Conservation (phyloP, 2,329 filamentous ascomycete genomes). For the Anthostomella pinea region DNA sequence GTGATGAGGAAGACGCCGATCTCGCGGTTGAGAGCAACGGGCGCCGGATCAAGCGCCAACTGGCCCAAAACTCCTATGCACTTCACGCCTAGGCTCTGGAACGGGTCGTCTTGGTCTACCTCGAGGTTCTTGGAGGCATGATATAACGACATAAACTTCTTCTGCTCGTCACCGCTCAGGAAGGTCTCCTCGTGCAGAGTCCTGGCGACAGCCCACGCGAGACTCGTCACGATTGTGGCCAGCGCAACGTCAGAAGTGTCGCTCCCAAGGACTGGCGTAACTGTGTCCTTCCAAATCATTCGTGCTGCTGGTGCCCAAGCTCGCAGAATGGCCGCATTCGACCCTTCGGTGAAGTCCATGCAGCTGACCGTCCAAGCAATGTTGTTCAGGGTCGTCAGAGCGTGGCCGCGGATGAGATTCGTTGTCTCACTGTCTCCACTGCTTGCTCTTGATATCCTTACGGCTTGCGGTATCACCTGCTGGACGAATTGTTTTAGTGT, state of each 20-base stretch:
- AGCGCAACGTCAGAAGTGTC: slow-evolving; percentile 61
- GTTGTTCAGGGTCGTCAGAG: slow-evolving; percentile 63
- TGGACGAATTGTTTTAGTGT: slow-evolving; percentile 49
- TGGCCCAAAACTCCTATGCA: slow-evolving; percentile 65
- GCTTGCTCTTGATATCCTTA: slow-evolving; percentile 41
- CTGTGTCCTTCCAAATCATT: slow-evolving; percentile 55
- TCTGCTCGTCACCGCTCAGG: slow-evolving; percentile 52
- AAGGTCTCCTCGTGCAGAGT: slow-evolving; percentile 49
- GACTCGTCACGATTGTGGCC: slow-evolving; percentile 60
- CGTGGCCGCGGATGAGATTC: slow-evolving; percentile 47
- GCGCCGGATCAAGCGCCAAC: slow-evolving; percentile 55
- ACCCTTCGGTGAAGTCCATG: slow-evolving; percentile 55
- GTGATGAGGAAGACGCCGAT: slow-evolving; percentile 62
- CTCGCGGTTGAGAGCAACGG: slow-evolving; percentile 55
- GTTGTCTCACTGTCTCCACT: slow-evolving; percentile 39
- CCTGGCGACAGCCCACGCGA: slow-evolving; percentile 64
- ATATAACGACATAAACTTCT: slow-evolving; percentile 64
- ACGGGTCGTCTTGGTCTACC: slow-evolving; percentile 46
- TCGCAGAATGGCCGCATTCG: slow-evolving; percentile 49
- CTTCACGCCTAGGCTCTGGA: slow-evolving; percentile 62
- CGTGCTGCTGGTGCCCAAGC: slow-evolving; percentile 54
- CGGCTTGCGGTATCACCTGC: slow-evolving; percentile 46
- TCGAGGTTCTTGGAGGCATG: slow-evolving; percentile 50
- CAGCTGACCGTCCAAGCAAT: slow-evolving; percentile 64
- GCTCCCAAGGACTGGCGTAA: slow-evolving; percentile 55